phyloP scores from a whole-genome alignment of 1,284 basidiomycete genomes.

The Leccinum insigne region DNA sequence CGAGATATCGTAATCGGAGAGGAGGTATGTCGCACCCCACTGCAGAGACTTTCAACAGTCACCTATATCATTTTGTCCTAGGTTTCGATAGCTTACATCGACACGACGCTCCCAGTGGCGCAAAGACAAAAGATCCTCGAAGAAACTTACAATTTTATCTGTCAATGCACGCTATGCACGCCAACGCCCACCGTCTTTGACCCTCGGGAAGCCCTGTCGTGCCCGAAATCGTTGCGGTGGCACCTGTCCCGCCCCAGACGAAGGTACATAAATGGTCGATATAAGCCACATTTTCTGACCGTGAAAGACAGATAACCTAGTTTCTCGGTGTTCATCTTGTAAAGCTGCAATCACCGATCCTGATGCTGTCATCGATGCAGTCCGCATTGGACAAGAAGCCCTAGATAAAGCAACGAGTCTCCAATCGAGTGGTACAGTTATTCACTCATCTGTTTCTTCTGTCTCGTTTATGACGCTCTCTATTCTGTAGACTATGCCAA shows the following conservation, averaged over 20 bases:
- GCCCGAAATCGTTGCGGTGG: constrained; percentile 66
- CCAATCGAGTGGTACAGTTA: constrained; percentile 51
- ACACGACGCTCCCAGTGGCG: constrained; percentile 67
- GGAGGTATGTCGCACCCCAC: constrained; percentile 53
- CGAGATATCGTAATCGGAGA: constrained; percentile 62
- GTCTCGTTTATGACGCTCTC: neutral
- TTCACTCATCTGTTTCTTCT: neutral
- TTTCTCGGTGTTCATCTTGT: constrained; percentile 63
- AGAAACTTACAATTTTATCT: constrained; percentile 82
- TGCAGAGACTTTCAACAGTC: constrained; percentile 1
- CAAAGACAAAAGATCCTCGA: constrained; percentile 59
- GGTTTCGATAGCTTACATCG: constrained; percentile 82
- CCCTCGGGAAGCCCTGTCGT: constrained; percentile 67
- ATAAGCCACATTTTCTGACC: constrained; percentile 3
- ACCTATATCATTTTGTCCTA: constrained; percentile 22
- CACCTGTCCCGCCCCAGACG: constrained; percentile 52
- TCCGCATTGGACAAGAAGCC: constrained; percentile 66
- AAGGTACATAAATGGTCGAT: constrained; percentile 45
- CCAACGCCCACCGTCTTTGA: constrained; percentile 44
- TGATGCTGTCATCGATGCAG: constrained; percentile 38
- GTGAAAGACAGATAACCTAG: constrained; percentile 39
- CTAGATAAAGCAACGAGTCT: constrained; percentile 68
- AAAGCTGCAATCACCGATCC: constrained; percentile 45
- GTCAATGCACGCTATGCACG: constrained; percentile 66
- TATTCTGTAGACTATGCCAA: constrained; percentile 49